Base-by-base conservation (phyloP, 164 flowering plant genomes). In the Annona squamosa region DNA sequence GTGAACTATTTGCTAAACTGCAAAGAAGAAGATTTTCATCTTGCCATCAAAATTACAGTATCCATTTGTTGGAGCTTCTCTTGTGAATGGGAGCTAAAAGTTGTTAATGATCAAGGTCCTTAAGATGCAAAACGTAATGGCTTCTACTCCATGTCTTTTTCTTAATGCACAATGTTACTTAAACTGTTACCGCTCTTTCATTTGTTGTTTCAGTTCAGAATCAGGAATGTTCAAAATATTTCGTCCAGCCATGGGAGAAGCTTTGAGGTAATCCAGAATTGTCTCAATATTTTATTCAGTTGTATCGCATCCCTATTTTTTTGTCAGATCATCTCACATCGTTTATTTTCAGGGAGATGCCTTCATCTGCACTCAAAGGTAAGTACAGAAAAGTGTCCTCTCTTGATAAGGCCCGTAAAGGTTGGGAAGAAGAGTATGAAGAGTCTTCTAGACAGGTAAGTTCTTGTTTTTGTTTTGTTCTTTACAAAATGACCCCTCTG, bases 211-310 rank as follows among this genome's bases (percentile, higher is more conserved):
- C 90, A 93, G 98, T 74, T 80, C 91, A 80, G 70, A 76, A 62
- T 77, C 93, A 75, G 90, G 92, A 76, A 76, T 85, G 85, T 95
- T 82, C 77, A 93, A 90, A 79, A 80, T 95, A 72, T 83, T 83
- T 73, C 98, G 99, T 52, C 99, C 99, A 61, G 85, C 96, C 80
- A 85, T 87, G 77, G 98, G 99, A 73, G 99, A 95, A 83, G 91
- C 94, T 62, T 47, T 88, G 70, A 93, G 99, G 99, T 95, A 77
- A 74, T 44, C 37, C 59, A 17, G 59, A 52, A 52, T 52, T 10
- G 10, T 6, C 1, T 52, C 13, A 52, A 52, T 52, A 6, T 0
- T 41, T 47, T 52, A 65, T 73, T 37, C 16, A 4, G 69, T 5
- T 63, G 6, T 61, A 46, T 2, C n/a, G 18, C 17, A 0, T 43